Base-by-base conservation (phyloP, 2,329 filamentous ascomycete species). In the Helotiales sp. region DNA sequence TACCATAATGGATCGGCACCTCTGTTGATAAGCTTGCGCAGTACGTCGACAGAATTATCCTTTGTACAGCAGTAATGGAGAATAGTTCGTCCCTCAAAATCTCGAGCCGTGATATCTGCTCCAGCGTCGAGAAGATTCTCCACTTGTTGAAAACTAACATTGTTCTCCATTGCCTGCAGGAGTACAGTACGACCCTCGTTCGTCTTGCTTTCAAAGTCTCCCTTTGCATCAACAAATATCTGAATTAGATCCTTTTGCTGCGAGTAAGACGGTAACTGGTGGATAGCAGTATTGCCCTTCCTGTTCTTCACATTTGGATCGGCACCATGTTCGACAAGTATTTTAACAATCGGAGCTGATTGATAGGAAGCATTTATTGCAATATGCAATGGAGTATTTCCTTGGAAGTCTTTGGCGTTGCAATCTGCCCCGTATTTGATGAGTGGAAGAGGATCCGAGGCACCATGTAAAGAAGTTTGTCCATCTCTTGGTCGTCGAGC, bases 391-490 rank as follows among this genome's bases (percentile, higher is more conserved):
- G 53, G 55, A 7, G 59, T 60, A 27, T 58, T 29, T 25, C 55
- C 57, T 3, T 60, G 47, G 3, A 8, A 15, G 33, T 58, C 54
- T 25, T 52, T 25, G 6, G 13, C 48, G 25, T 62, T 60, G n/a
- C 53, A 47, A 42, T 63, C 50, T 22, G 52, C 60, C 12, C 58
- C 62, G 34, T 57, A 44, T 15, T 30, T 42, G 8, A 60, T 47
- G n/a, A 58, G 25, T 8, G 49, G 24, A 24, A 31, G 19, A 2
- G 53, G 25, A 17, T 52, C 27, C 8, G 25, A 13, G 13, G 34
- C 44, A 5, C 27, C 17, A 31, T 36, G 25, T 2, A 59, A 13
- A 9, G 53, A 40, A 2, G 57, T 55, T 19, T 33, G 48, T 7
- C 53, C 47, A 31, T 50, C 42, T n/a, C 7, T 29, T 2, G 31